Evolutionary conservation across 495 filamentous ascomycete species (phyloP).

Genomic region (Endocarpon pusillum): DNA sequence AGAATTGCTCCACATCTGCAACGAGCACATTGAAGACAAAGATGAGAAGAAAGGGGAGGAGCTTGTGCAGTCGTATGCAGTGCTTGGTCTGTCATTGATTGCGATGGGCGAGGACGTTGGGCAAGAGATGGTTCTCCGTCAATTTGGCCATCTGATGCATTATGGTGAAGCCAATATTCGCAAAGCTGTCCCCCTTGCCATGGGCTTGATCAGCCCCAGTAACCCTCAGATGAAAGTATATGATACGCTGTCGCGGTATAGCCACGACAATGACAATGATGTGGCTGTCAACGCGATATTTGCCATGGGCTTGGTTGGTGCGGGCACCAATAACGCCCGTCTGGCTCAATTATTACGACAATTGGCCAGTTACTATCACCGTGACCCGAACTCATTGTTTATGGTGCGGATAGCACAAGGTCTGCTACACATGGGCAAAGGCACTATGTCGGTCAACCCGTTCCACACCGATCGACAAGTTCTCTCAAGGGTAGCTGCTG

Average conservation of each 20-base stretch:
- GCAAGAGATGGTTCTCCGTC: conserved; percentile 94
- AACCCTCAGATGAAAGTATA: conserved; percentile 99
- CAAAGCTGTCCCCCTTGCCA: conserved; percentile 87
- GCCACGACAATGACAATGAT: conserved; percentile 97
- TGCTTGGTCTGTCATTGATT: conserved; percentile 82
- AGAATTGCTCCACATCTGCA: conserved; percentile 90
- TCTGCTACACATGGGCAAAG: conserved; percentile 97
- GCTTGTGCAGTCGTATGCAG: conserved; percentile 86
- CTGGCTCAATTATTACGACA: conserved; percentile 87
- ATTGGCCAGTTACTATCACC: conserved; percentile 92
- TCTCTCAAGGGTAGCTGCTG: conserved; percentile 76
- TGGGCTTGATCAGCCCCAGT: conserved; percentile 90
- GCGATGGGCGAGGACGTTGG: conserved; percentile 98
- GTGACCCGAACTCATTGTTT: conserved; percentile 87
- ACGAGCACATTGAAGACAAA: conserved; percentile 86
- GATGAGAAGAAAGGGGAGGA: conserved; percentile 89
- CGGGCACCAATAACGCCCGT: conserved; percentile 95
- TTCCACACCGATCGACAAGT: conserved; percentile 98
- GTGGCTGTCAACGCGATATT: conserved; percentile 98
- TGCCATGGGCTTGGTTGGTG: conserved; percentile 93
- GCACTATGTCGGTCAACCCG: conserved; percentile 82
- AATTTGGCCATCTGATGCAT: conserved; percentile 98
- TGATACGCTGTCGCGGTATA: conserved; percentile 94
- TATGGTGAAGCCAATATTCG: conserved; percentile 96
- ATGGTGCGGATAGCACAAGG: conserved; percentile 99